Conservation (phyloP, 2,329 filamentous ascomycete genomes). For the Scedosporium minutisporum region DNA sequence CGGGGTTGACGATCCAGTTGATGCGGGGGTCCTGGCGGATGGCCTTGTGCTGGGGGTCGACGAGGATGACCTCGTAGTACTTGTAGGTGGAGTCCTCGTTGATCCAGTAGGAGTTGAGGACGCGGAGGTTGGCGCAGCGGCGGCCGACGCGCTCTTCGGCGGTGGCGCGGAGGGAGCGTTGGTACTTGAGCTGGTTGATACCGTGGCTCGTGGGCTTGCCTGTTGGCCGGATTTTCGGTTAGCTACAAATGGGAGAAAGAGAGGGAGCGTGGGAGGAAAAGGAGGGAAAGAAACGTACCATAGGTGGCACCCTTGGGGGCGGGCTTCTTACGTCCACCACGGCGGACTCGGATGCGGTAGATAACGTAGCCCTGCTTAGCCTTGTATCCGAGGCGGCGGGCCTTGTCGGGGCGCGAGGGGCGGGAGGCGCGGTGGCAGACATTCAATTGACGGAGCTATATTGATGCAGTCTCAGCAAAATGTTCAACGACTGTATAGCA, state of each 20-base stretch:
- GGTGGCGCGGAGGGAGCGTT: constrained; percentile 94
- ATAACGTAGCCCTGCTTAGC: constrained; percentile 99
- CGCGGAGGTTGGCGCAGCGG: constrained; percentile 96
- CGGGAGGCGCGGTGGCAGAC: constrained; percentile 98
- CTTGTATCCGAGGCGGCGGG: constrained; percentile 99
- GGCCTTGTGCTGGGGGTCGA: constrained; percentile 99
- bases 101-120: constrained; percentile 99
- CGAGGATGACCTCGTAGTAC: constrained; percentile 99
- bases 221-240: constrained; percentile 28
- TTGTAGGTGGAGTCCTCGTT: constrained; percentile 99
- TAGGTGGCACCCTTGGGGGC: constrained; percentile 97
- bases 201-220: constrained; percentile 99
- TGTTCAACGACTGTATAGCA: constrained; percentile 99
- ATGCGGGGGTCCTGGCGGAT: constrained; percentile 98
- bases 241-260: constrained; percentile 9
- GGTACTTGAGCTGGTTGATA: constrained; percentile 99
- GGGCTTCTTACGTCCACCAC: constrained; percentile 97
- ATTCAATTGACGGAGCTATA: constrained; percentile 99
- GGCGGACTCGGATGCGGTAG: constrained; percentile 97
- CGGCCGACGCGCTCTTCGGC: constrained; percentile 99
- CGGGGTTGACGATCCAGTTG: constrained; percentile 99
- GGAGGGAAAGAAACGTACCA: constrained; percentile 49
- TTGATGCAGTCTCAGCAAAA: constrained; percentile 99
- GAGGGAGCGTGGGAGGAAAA: background rate
- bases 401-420: constrained; percentile 98